phyloP scores from a whole-genome alignment of 306 rosid genomes.

The Castanopsis chinensis region DNA sequence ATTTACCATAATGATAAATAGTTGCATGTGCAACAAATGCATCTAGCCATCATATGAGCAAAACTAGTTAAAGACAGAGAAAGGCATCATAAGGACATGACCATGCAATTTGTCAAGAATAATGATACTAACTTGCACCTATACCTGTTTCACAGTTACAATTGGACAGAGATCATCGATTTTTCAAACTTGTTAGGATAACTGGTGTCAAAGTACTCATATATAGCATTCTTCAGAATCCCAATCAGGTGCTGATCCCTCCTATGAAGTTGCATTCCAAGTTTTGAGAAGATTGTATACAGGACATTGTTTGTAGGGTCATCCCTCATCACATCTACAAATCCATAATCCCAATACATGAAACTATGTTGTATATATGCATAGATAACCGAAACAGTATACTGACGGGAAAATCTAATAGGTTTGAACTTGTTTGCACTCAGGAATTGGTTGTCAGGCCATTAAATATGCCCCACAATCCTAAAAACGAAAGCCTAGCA shows the following conservation, averaged over 20 bases:
- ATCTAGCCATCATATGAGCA: too few species aligned
- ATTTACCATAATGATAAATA: background rate
- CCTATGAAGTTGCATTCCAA: conserved; percentile 92
- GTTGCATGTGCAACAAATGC: background rate
- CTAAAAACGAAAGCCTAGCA: background rate
- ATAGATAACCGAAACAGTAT: conserved; percentile 9
- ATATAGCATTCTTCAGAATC: conserved; percentile 80
- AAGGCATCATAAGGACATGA: background rate
- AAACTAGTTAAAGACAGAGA: conserved; percentile 3
- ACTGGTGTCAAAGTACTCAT: conserved; percentile 70
- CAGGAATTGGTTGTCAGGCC: background rate
- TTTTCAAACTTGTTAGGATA: conserved; percentile 63
- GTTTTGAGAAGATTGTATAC: conserved; percentile 74
- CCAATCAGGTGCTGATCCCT: conserved; percentile 91
- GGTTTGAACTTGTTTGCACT: background rate
- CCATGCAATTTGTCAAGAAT: conserved; percentile 1
- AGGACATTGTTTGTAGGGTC: conserved; percentile 95
- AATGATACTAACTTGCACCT: background rate
- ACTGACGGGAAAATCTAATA: background rate
- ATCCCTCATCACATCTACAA: conserved; percentile 83
- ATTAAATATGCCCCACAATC: background rate
- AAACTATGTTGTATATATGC: background rate
- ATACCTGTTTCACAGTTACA: conserved; percentile 85
- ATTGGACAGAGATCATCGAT: conserved; percentile 31
- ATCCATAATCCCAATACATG: conserved; percentile 17